Evolutionary conservation across 306 rosid species (phyloP).

Genomic region (Datisca glomerata): DNA sequence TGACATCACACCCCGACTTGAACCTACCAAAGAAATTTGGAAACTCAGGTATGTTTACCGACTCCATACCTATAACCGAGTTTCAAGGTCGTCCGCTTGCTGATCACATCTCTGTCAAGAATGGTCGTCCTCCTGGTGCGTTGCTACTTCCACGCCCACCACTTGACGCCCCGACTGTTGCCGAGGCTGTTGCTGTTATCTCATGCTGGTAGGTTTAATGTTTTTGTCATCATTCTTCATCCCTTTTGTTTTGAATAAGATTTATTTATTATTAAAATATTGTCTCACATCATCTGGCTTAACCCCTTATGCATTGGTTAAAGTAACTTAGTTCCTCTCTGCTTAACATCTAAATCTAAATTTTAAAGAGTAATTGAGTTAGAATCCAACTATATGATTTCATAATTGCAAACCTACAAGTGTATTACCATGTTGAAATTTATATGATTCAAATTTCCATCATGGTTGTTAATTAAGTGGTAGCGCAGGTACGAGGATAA

Average conservation of each 20-base stretch:
- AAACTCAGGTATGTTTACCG: conserved; percentile 45
- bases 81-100: conserved; percentile 75
- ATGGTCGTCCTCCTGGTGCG: conserved; percentile 77
- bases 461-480: background rate
- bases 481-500: conserved; percentile 62
- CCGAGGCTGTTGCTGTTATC: conserved; percentile 78
- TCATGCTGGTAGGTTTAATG: conserved; percentile 55
- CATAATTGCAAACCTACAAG: background rate
- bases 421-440: background rate
- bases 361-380: too few species aligned
- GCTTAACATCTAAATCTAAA: too few species aligned
- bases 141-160: conserved; percentile 51
- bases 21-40: conserved; percentile 65
- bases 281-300: background rate
- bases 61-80: conserved; percentile 58
- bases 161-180: conserved; percentile 75
- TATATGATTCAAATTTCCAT: background rate
- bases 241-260: background rate
- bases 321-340: too few species aligned
- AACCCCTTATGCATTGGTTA: too few species aligned
- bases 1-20: conserved; percentile 40
- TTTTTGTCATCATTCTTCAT: background rate
- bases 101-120: conserved; percentile 57
- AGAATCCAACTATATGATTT: too few species aligned
- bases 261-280: background rate